A percentile compares a stretch with the other conserved stretches of the same genome.
Evolutionary conservation across 2,329 filamentous ascomycete genomes (phyloP).

Genomic region (Fusarium caatingaense): DNA sequence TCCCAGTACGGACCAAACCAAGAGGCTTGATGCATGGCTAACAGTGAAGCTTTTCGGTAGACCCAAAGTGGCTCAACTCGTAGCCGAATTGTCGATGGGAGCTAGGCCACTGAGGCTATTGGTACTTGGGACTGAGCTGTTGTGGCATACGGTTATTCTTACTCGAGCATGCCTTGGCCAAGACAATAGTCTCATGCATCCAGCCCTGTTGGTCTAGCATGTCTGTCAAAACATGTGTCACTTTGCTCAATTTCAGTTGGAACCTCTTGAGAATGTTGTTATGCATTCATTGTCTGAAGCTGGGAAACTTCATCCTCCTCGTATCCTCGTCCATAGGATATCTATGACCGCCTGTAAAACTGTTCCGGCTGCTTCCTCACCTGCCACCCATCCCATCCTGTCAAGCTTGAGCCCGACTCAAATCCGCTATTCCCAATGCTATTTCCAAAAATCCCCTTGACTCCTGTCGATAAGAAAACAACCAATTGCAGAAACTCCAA

Average conservation of each 20-base stretch:
- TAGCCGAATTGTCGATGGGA: not conserved
- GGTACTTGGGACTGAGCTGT: not conserved
- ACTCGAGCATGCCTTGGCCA: not conserved
- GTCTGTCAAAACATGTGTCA: not conserved
- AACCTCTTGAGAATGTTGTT: slow-evolving; percentile 12
- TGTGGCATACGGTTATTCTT: not conserved
- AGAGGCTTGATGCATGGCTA: not conserved
- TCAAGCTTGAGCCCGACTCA: not conserved
- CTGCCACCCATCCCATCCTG: not conserved
- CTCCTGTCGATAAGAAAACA: slow-evolving; percentile 18
- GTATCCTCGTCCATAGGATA: slow-evolving; percentile 31
- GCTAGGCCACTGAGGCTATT: not conserved
- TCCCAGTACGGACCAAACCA: not conserved
- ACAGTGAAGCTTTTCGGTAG: slow-evolving; percentile 3
- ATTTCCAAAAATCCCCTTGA: not conserved
- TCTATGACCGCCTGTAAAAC: slow-evolving; percentile 34
- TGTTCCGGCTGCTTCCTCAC: slow-evolving; percentile 2
- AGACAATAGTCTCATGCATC: slow-evolving; percentile 4
- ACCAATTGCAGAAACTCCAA: slow-evolving; percentile 26
- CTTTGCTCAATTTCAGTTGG: not conserved
- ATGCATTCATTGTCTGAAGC: slow-evolving; percentile 32
- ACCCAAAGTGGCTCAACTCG: slow-evolving; percentile 1
- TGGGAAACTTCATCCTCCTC: slow-evolving; percentile 32
- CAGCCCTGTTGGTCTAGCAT: not conserved
- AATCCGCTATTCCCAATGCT: slow-evolving; percentile 12